These are phyloP conservation scores for Botrytis elliptica DNA, from an alignment of 2,329 filamentous ascomycete genomes.

Conservation along the genomic window DNA sequence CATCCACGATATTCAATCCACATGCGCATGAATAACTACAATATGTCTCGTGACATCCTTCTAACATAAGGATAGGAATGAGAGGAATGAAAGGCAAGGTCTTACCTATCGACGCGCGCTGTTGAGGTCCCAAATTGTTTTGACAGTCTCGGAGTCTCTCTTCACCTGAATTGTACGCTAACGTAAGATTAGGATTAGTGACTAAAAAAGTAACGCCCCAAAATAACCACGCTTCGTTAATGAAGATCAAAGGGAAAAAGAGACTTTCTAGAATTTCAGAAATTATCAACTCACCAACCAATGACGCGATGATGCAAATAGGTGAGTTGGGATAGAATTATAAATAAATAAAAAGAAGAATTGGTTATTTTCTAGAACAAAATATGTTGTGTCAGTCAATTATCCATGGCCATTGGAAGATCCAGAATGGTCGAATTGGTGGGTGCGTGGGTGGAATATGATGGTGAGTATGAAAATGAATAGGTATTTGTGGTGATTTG, in stretches of 20 bases:
- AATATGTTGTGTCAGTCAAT: slow-evolving; percentile 16
- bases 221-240: slow-evolving; percentile 11
- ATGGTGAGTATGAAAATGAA: not conserved
- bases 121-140: slow-evolving; percentile 25
- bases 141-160: slow-evolving; percentile 21
- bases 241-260: not conserved
- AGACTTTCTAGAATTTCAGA: not conserved
- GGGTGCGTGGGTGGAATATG: not conserved
- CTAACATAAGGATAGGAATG: slow-evolving; percentile 18
- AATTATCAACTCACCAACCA: not conserved
- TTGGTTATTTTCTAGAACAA: not conserved
- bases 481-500: not conserved
- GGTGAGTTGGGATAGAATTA: not conserved
- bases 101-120: slow-evolving; percentile 39
- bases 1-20: slow-evolving; percentile 10
- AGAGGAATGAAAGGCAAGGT: slow-evolving; percentile 29
- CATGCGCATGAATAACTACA: slow-evolving; percentile 14
- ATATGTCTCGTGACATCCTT: slow-evolving; percentile 22
- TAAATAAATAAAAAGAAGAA: not conserved
- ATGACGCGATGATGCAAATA: not conserved
- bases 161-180: slow-evolving; percentile 20
- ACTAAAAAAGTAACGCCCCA: slow-evolving; percentile 22
- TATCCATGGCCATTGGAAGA: slow-evolving; percentile 5
- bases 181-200: slow-evolving; percentile 22
- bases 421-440: slow-evolving; percentile 6